Conservation (phyloP, 2,329 filamentous ascomycete species). For the Cadophora sp. region DNA sequence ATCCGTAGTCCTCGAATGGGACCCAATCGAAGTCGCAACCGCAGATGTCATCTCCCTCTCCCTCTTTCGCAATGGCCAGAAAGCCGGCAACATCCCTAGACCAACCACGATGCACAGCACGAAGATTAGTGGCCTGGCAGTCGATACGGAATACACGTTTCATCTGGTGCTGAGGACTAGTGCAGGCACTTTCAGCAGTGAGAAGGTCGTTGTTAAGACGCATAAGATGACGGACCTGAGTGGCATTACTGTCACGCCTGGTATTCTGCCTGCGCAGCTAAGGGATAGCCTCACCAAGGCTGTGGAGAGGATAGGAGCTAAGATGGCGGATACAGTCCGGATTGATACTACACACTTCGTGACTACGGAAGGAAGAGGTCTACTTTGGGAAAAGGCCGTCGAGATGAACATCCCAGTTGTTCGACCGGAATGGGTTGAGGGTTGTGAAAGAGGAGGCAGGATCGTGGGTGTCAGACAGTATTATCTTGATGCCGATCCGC, state of each 20-base stretch:
- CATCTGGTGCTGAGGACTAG: slow-evolving; percentile 90
- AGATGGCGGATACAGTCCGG: slow-evolving; percentile 85
- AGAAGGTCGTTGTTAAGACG: slow-evolving; percentile 84
- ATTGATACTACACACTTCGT: slow-evolving; percentile 99
- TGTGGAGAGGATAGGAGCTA: slow-evolving; percentile 88
- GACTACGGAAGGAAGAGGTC: slow-evolving; percentile 88
- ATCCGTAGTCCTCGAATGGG: slow-evolving; percentile 98
- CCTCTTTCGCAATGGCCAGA: slow-evolving; percentile 94
- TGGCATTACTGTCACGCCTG: slow-evolving; percentile 92
- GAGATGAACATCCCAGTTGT: slow-evolving; percentile 99
- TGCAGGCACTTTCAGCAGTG: slow-evolving; percentile 84
- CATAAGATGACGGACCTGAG: slow-evolving; percentile 99
- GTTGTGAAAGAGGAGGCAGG: slow-evolving; percentile 90
- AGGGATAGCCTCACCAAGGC: slow-evolving; percentile 77
- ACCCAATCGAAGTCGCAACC: slow-evolving; percentile 90
- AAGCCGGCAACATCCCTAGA: slow-evolving; percentile 92
- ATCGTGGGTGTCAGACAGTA: slow-evolving; percentile 96
- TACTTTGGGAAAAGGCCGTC: slow-evolving; percentile 93
- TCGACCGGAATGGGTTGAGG: slow-evolving; percentile 94
- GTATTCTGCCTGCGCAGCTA: slow-evolving; percentile 76
- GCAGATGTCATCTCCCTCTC: slow-evolving; percentile 89
- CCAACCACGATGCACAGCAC: slow-evolving; percentile 89
- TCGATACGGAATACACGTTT: slow-evolving; percentile 96
- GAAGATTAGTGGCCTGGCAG: slow-evolving; percentile 94
- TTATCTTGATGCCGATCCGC: slow-evolving; percentile 83